phyloP scores from a whole-genome alignment of 2,329 filamentous ascomycete genomes.

The Phialophora tarda region DNA sequence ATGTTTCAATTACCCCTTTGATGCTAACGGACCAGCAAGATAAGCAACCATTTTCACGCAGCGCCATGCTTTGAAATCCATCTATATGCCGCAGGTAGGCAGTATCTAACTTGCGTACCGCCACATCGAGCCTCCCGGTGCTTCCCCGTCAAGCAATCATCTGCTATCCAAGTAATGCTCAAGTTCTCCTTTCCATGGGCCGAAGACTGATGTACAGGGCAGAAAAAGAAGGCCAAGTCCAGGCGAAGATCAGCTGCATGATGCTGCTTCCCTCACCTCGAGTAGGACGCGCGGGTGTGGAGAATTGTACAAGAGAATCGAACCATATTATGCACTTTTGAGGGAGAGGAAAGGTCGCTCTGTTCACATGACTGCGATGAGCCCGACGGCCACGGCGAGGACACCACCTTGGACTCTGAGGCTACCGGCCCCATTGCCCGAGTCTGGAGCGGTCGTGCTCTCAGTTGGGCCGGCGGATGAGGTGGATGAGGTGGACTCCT shows the following conservation, averaged over 20 bases:
- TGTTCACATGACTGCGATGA: slow-evolving; percentile 46
- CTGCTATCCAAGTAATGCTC: slow-evolving; percentile 4
- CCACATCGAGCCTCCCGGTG: neutral
- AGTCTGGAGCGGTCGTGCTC: slow-evolving; percentile 45
- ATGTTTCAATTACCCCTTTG: neutral
- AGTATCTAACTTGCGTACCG: neutral
- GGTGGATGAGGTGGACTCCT: slow-evolving; percentile 18
- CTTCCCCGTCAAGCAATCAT: neutral
- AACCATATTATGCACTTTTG: slow-evolving; percentile 3
- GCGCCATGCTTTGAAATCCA: slow-evolving; percentile 12
- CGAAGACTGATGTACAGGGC: slow-evolving; percentile 7
- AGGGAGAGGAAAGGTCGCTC: neutral
- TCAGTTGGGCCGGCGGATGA: slow-evolving; percentile 27
- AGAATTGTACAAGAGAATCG: slow-evolving; percentile 16
- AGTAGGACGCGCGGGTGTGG: neutral
- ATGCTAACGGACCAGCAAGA: slow-evolving; percentile 11
- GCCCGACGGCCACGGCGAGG: slow-evolving; percentile 46
- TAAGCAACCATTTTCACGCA: slow-evolving; percentile 5
- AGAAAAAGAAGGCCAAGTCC: slow-evolving; percentile 1
- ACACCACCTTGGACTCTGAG: slow-evolving; percentile 47
- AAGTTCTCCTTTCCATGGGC: neutral
- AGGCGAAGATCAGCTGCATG: neutral
- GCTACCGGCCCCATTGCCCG: slow-evolving; percentile 41
- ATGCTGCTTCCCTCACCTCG: neutral
- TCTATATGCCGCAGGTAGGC: neutral